Base-by-base conservation (phyloP, 768 basidiomycete genomes). In the Agrocybe chaxingu region DNA sequence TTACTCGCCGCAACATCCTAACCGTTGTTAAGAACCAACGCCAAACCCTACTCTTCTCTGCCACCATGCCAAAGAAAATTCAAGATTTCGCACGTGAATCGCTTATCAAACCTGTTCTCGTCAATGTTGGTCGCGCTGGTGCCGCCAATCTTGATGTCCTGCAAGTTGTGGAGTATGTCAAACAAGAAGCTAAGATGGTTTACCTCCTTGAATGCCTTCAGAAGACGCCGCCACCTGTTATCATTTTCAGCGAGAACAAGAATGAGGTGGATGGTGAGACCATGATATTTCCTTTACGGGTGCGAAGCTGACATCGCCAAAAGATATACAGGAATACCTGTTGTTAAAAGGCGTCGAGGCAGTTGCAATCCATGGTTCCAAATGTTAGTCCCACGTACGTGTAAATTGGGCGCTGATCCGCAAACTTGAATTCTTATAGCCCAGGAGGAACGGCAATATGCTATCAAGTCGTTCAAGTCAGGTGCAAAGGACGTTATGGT, bases 401-500 rank as follows among this genome's bases (percentile, higher is more conserved):
- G 10, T 31, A n/a, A 31, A 2, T 10, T 35, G 4, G 24, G 34
- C 12, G 16, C 51, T 10, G 30, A 45, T 42, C 18, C 12, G 38
- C 34, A 38, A 32, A 36, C 13, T 34, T 45, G 16, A 29, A 9
- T 32, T 31, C 34, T 42, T 45, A 29, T 57, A 98, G 95, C 89
- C 1, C 97, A 98, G 70, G 97, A 99, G 72, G 97, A 98, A 69
- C 90, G 97, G 5, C 96, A 98, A 68, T 99, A 98, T 62, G 97
- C 97, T 42, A 98, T 99, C 71, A 93, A 90, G 64, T 88, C 97
- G 0, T 99, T 99, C 77, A 98, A 98, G 66, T 84, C 88, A 1
- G 97, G 97, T 24, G 90, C 85, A 37, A 99, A 99, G 64, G 97
- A 99, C 67, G 96, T 98, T 42, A 98, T 98, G 97, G 97, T 99